Evolutionary conservation across 2,329 filamentous ascomycete genomes (phyloP).

Genomic region (Teratosphaeriaceae sp.): DNA sequence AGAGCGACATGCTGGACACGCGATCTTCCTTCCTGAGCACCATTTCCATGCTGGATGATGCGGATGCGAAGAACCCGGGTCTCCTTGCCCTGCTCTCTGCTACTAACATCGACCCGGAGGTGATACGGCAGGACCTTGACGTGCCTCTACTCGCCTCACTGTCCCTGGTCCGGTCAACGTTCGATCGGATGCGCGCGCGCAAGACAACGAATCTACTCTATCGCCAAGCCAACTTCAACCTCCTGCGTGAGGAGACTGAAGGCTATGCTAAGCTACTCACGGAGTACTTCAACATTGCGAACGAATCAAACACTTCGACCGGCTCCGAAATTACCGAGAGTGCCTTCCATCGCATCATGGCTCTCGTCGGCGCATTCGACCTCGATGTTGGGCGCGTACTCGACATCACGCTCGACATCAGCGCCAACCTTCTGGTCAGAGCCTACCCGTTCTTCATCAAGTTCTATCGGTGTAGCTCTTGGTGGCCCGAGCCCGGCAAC

Average conservation of each 20-base stretch:
- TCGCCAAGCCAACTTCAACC: conserved; percentile 92
- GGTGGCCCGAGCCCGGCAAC: conserved; percentile 76
- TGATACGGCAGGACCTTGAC: conserved; percentile 81
- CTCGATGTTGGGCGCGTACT: conserved; percentile 91
- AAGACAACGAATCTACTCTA: conserved; percentile 92
- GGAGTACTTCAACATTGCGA: conserved; percentile 86
- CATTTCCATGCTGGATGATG: conserved; percentile 70
- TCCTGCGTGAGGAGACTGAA: conserved; percentile 90
- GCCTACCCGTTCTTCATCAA: conserved; percentile 94
- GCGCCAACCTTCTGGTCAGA: conserved; percentile 86
- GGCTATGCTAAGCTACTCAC: conserved; percentile 95
- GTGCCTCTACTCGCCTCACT: conserved; percentile 66
- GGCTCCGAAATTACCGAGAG: conserved; percentile 71
- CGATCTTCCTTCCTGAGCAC: conserved; percentile 72
- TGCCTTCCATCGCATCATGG: conserved; percentile 87
- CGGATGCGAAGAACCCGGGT: conserved; percentile 51
- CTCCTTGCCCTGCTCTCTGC: conserved; percentile 65
- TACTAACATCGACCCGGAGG: conserved; percentile 62
- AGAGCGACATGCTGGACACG: conserved; percentile 38
- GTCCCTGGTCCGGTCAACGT: conserved; percentile 77
- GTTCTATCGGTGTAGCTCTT: conserved; percentile 82
- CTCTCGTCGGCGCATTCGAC: conserved; percentile 93
- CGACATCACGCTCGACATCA: conserved; percentile 91
- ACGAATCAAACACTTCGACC: conserved; percentile 56
- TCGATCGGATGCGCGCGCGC: conserved; percentile 73